These are phyloP conservation scores for Scedosporium apiospermum DNA, from an alignment of 2,329 filamentous ascomycete species.

Conservation along the genomic window DNA sequence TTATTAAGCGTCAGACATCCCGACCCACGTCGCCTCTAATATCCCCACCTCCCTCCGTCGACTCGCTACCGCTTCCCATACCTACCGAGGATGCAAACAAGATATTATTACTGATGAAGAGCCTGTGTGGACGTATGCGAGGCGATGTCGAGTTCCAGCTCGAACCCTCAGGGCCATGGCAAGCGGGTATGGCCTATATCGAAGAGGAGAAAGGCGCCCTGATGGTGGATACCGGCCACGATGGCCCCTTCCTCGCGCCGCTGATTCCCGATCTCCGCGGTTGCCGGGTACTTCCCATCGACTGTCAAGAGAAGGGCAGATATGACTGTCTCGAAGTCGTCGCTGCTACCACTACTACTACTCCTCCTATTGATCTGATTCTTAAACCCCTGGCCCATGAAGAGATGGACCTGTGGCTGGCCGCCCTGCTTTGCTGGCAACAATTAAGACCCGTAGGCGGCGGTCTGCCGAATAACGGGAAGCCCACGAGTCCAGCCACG, in stretches of 20 bases:
- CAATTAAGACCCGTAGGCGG: slow-evolving; percentile 54
- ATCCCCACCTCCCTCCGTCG: slow-evolving; percentile 45
- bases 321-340: slow-evolving; percentile 44
- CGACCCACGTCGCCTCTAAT: slow-evolving; percentile 50
- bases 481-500: slow-evolving; percentile 20
- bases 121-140: slow-evolving; percentile 68
- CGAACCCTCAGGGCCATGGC: slow-evolving; percentile 54
- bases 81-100: slow-evolving; percentile 61
- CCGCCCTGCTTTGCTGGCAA: slow-evolving; percentile 73
- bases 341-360: slow-evolving; percentile 22
- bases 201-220: slow-evolving; percentile 66
- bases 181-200: slow-evolving; percentile 64
- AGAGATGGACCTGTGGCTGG: slow-evolving; percentile 72
- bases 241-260: slow-evolving; percentile 52
- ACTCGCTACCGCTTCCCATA: slow-evolving; percentile 50
- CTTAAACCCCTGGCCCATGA: slow-evolving; percentile 54
- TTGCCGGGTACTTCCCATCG: slow-evolving; percentile 56
- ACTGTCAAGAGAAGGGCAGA: slow-evolving; percentile 29
- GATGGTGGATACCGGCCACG: slow-evolving; percentile 64
- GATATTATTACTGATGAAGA: slow-evolving; percentile 67
- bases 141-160: slow-evolving; percentile 66
- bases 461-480: slow-evolving; percentile 18
- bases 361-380: slow-evolving; percentile 47
- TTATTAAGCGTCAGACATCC: slow-evolving; percentile 45
- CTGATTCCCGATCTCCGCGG: slow-evolving; percentile 67